Percentiles rank a stretch among this genome's conserved stretches.
Conservation (phyloP, 2,329 filamentous ascomycete species). For the Ophiostoma piceae region DNA sequence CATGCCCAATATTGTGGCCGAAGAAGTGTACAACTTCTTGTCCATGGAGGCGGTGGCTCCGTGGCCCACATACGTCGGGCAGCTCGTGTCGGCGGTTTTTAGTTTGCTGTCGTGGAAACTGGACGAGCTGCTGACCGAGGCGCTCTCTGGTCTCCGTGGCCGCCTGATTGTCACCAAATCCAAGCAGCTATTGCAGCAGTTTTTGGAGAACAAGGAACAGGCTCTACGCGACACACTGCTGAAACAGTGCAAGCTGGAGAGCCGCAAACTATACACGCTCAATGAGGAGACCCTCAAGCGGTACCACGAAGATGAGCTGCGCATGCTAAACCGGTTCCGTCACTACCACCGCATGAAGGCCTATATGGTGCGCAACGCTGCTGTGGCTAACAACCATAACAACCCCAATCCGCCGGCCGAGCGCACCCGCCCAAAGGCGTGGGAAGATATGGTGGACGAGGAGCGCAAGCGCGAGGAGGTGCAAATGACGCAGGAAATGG, state of each 20-base stretch:
- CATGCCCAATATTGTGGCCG: slow-evolving; percentile 53
- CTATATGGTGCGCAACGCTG: slow-evolving; percentile 28
- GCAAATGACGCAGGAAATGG: slow-evolving; percentile 39
- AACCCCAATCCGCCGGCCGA: slow-evolving; percentile 18
- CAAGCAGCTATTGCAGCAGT: slow-evolving; percentile 40
- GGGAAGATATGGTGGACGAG: slow-evolving; percentile 46
- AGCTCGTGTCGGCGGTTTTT: slow-evolving; percentile 46
- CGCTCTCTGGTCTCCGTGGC: slow-evolving; percentile 45
- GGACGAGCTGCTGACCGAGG: slow-evolving; percentile 41
- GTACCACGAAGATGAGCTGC: slow-evolving; percentile 44
- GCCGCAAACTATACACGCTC: slow-evolving; percentile 52
- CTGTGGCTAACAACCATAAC: neutral
- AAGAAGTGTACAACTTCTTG: slow-evolving; percentile 55
- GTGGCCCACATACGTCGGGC: slow-evolving; percentile 52
- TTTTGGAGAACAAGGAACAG: slow-evolving; percentile 39
- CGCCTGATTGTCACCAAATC: slow-evolving; percentile 48
- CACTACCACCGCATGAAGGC: slow-evolving; percentile 47
- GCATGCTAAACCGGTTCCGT: slow-evolving; percentile 43
- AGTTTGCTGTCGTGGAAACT: slow-evolving; percentile 45
- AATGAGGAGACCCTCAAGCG: slow-evolving; percentile 45
- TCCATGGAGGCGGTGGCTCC: slow-evolving; percentile 52
- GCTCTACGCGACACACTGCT: slow-evolving; percentile 38
- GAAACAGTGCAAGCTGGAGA: slow-evolving; percentile 50
- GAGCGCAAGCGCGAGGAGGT: slow-evolving; percentile 43
- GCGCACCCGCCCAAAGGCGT: slow-evolving; percentile 35